Base-by-base conservation (phyloP, 352 stramenopile genomes). In the Phytophthora citrophthora region DNA sequence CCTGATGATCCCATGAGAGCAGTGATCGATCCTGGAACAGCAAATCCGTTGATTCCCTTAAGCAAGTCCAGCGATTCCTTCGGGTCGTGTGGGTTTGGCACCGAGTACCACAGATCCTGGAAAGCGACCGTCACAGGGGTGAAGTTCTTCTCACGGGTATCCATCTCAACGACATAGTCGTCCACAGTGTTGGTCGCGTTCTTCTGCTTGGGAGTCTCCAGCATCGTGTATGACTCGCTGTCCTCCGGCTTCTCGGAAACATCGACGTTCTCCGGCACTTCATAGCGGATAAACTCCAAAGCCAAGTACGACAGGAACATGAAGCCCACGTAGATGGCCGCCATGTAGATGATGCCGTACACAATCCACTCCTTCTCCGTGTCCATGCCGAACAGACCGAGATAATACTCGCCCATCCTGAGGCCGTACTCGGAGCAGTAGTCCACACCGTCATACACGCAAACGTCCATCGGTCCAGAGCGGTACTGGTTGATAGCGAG, bases 1-100 rank as follows among this genome's bases (percentile, higher is more conserved):
- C 84, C 82, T 0, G 69, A 76, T 0, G 74, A 74, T 1, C 80
- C 80, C 70, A 86, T 85, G 20, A 89, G 55, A 11, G 78, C 78
- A 0, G 73, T 79, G 16, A 88, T 70, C 1, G 56, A 67, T 9
- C 80, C 78, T 2, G 79, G 79, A 5, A 57, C 23, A 7, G 72
- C 70, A 32, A 67, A 70, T 3, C 76, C 79, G 6, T 44, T 62
- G 38, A 90, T 65, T 2, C 65, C 56, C 18, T 69, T 63, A 15
- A 90, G 69, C 18, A 89, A 48, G 9, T 72, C 53, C 24, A 76
- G 60, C 10, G 41, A 55, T n/a, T 67, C 26, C n/a, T 77, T 69
- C 11, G 50, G 53, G 49, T 68, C 64, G 20, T 58, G 31, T 16
- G 58, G 68, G 47, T 66, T 26, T 2, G 63, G 63, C 10, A 72